Evolutionary conservation across 257 asterid genomes (phyloP), one percentile per base, ranked within the genome.

Genomic region (Coffea canephora): DNA sequence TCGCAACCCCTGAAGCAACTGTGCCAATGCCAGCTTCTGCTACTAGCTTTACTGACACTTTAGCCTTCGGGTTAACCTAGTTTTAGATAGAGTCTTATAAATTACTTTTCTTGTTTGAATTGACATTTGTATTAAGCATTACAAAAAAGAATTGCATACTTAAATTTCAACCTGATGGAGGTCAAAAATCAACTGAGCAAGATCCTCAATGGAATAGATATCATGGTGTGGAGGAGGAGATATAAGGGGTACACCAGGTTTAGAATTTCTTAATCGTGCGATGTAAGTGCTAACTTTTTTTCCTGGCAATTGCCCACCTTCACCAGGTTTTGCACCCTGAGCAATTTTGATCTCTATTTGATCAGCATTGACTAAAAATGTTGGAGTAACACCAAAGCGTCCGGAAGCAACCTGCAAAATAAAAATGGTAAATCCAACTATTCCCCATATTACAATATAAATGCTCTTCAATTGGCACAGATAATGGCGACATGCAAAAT

Each of bases 1-100:
- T 96, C 25, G 99, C 98, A 80, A 96, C 99, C 78, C 99, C 99
- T 76, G 99, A 96, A 78, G 99, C 99, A 88, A 96, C 99, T 27
- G 99, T 96, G 78, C 99, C 99, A 81, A 96, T 96, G 78, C 99
- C 99, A 85, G 99, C 98, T 94, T 96, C 98, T 43, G 97, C 98
- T 48, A 94, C 99, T 31, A 96, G 98, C 89, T 96, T 96, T 57
- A 96, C 97, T 55, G 98, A 96, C 77, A 96, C 99, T 85, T 96
- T 96, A 50, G 99, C 99, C 87, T 74, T 91, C 57, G 97, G 99
- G 83, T 96, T 96, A 85, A 96, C 97, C 99, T 96, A 89, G 82
- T 85, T 68, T 74, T 81, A 61, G 39, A 14, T 71, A 77, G 52
- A 68, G 50, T 50, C 41, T 41, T 70, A 83, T 73, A 70, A 50